phyloP scores from a whole-genome alignment of 129 eudicot species.

The Centrapalus pauciflorus region DNA sequence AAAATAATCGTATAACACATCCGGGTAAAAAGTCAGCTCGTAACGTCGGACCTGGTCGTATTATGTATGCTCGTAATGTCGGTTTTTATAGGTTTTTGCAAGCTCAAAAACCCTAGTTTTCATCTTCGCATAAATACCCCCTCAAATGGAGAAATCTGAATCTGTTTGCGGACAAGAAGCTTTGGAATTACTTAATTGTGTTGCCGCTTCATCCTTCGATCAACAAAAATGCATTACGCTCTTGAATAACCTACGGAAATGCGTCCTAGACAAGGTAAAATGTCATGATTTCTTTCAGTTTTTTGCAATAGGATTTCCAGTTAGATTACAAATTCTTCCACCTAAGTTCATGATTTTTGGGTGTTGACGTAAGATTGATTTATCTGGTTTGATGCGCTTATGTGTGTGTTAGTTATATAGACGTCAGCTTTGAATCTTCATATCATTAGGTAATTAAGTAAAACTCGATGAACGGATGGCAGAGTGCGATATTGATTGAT shows the following conservation, averaged over 20 bases:
- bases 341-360: not conserved
- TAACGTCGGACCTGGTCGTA: too few relatives aligned
- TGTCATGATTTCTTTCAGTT: not conserved
- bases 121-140: not conserved
- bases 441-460: not conserved
- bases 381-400: not conserved
- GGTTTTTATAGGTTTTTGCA: not conserved
- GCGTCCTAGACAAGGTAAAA: conserved; percentile 57
- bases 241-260: conserved; percentile 56
- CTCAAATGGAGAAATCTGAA: conserved; percentile 33
- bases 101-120: conserved; percentile 21
- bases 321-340: not conserved
- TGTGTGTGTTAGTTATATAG: not conserved
- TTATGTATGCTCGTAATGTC: not conserved
- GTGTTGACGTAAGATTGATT: not conserved
- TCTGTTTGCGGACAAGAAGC: conserved; percentile 69
- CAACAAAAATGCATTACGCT: conserved; percentile 55
- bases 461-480: not conserved
- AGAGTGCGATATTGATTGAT: not conserved
- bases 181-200: conserved; percentile 69
- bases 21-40: too few relatives aligned
- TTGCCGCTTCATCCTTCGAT: conserved; percentile 47
- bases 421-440: not conserved
- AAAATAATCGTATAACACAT: too few relatives aligned
- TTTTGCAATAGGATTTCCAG: not conserved